A percentile compares a stretch with the other conserved stretches of the same genome.
Evolutionary conservation across 2,329 filamentous ascomycete species (phyloP).

Genomic region (Thermoascus crustaceus): DNA sequence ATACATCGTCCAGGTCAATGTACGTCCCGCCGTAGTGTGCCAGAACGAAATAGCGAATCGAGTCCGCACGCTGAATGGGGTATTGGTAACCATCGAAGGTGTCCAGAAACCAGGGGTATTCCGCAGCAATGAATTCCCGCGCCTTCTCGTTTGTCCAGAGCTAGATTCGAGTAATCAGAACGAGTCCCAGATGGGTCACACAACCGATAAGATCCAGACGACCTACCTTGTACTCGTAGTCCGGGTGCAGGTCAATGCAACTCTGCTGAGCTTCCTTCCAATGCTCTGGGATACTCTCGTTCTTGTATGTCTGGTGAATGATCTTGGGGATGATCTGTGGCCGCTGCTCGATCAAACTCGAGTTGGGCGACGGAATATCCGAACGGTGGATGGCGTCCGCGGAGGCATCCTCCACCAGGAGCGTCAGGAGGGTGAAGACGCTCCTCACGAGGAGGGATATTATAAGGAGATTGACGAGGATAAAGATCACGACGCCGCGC

Average conservation of each 20-base stretch:
- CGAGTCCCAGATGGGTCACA: neutral
- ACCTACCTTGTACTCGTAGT: constrained; percentile 64
- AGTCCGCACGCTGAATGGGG: constrained; percentile 68
- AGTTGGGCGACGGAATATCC: constrained; percentile 59
- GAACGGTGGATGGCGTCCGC: constrained; percentile 58
- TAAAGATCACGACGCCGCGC: constrained; percentile 53
- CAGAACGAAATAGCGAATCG: constrained; percentile 72
- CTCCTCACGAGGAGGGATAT: constrained; percentile 57
- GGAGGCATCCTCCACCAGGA: constrained; percentile 60
- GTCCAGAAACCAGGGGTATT: constrained; percentile 70
- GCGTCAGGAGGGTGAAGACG: constrained; percentile 62
- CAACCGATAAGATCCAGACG: constrained; percentile 1
- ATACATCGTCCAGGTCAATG: constrained; percentile 65
- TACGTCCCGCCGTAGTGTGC: constrained; percentile 72
- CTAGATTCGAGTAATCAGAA: constrained; percentile 35
- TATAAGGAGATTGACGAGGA: constrained; percentile 57
- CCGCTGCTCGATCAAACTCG: constrained; percentile 47
- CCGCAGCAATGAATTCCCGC: constrained; percentile 60
- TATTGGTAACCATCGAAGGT: constrained; percentile 68
- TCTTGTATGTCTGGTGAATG: constrained; percentile 69
- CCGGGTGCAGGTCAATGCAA: constrained; percentile 59
- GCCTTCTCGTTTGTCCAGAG: constrained; percentile 68
- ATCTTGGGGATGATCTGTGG: constrained; percentile 64
- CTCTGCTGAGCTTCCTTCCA: constrained; percentile 59
- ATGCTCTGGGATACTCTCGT: constrained; percentile 57